phyloP scores from a whole-genome alignment of 1,284 basidiomycete species.

The Trichosporon faecale region DNA sequence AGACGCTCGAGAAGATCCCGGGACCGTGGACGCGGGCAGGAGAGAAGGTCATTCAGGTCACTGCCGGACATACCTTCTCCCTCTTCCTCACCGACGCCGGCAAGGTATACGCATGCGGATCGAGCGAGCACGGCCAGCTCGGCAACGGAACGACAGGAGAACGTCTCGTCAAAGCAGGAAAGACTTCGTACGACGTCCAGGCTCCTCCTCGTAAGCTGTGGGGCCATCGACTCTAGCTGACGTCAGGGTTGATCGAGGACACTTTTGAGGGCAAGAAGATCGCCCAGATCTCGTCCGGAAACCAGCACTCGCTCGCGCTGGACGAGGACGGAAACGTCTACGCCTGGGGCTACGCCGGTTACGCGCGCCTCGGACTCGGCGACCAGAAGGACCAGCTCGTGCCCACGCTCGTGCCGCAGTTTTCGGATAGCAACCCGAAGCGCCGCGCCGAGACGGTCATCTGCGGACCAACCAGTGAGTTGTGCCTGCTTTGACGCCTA shows the following conservation, averaged over 20 bases:
- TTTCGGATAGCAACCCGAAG: conserved; percentile 65
- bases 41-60: conserved; percentile 51
- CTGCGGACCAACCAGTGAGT: conserved; percentile 69
- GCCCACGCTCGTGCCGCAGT: conserved; percentile 62
- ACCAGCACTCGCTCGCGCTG: conserved; percentile 78
- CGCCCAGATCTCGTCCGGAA: conserved; percentile 74
- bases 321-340: conserved; percentile 76
- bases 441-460: conserved; percentile 66
- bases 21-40: conserved; percentile 43
- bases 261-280: conserved; percentile 68
- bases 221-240: background rate
- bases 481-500: background rate
- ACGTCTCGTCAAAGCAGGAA: conserved; percentile 77
- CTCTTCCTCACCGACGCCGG: conserved; percentile 75
- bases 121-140: conserved; percentile 86
- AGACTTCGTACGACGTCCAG: conserved; percentile 76
- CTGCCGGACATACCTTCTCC: conserved; percentile 79
- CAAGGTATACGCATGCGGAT: conserved; percentile 85
- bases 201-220: conserved; percentile 62
- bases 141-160: conserved; percentile 74
- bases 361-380: conserved; percentile 58
- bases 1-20: conserved; percentile 31
- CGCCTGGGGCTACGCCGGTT: conserved; percentile 62
- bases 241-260: conserved; percentile 65
- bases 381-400: conserved; percentile 70